phyloP scores from a whole-genome alignment of 2,329 filamentous ascomycete species.

The Arthrobotrys megalospora region DNA sequence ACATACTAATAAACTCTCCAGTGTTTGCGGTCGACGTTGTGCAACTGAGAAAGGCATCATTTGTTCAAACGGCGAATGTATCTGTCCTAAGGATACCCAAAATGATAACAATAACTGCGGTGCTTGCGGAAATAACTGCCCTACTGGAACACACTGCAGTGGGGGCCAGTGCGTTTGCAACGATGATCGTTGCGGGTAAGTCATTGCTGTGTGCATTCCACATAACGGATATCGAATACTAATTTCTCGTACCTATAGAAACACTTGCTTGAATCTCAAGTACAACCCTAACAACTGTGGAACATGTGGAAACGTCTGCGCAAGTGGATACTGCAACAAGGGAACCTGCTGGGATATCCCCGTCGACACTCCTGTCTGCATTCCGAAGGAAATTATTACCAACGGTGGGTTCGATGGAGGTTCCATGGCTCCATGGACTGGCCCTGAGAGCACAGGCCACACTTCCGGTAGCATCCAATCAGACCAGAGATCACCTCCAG shows the following conservation, averaged over 20 bases:
- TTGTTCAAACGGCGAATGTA: slow-evolving; percentile 21
- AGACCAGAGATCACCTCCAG: slow-evolving; percentile 17
- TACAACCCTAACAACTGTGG: slow-evolving; percentile 59
- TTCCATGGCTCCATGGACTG: slow-evolving; percentile 28
- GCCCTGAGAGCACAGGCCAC: slow-evolving; percentile 8
- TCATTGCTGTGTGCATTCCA: neutral
- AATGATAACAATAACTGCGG: slow-evolving; percentile 59
- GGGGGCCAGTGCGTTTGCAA: slow-evolving; percentile 40
- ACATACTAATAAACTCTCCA: neutral
- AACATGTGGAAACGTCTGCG: slow-evolving; percentile 51
- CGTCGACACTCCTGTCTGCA: slow-evolving; percentile 22
- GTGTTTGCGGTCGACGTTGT: slow-evolving; percentile 31
- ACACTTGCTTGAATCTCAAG: slow-evolving; percentile 41
- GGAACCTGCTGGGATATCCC: slow-evolving; percentile 26
- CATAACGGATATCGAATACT: neutral
- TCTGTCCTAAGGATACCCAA: slow-evolving; percentile 20
- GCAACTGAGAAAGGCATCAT: slow-evolving; percentile 30
- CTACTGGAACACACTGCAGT: slow-evolving; percentile 49
- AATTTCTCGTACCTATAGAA: neutral
- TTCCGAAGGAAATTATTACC: slow-evolving; percentile 42
- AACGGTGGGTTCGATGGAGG: slow-evolving; percentile 61
- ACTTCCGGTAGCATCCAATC: neutral
- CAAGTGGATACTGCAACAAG: slow-evolving; percentile 40
- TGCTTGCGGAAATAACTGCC: slow-evolving; percentile 55
- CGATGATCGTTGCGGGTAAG: slow-evolving; percentile 56